A percentile compares a stretch with the other conserved stretches of the same genome.
Evolutionary conservation across 2,329 filamentous ascomycete genomes (phyloP).

Genomic region (Dryadomyces sulphureus): DNA sequence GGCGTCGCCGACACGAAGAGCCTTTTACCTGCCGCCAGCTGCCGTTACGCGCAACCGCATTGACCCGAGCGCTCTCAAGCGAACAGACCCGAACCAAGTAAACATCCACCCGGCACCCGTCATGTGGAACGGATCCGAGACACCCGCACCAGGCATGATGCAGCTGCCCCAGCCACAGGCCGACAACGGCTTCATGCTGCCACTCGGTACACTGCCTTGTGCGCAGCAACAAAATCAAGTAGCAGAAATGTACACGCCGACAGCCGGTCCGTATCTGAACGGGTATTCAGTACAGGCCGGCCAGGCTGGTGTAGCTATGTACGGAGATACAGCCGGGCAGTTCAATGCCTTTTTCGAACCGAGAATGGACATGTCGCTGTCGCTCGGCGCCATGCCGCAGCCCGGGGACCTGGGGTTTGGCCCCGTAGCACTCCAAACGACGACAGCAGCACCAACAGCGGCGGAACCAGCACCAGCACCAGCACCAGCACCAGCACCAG

Average conservation of each 20-base stretch:
- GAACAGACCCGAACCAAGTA: conserved; percentile 26
- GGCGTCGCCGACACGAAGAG: conserved; percentile 21
- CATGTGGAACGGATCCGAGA: background rate
- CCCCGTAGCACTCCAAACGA: background rate
- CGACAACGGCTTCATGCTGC: conserved; percentile 3
- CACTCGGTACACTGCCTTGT: background rate
- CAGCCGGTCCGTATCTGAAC: background rate
- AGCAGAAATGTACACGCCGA: conserved; percentile 1
- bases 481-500: too few relatives aligned
- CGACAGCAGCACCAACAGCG: background rate
- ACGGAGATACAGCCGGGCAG: background rate
- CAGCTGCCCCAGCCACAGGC: background rate
- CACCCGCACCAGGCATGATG: background rate
- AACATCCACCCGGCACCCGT: conserved; percentile 4
- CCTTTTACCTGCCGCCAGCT: conserved; percentile 19
- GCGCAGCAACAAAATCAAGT: background rate
- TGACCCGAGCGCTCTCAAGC: conserved; percentile 30
- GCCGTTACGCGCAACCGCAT: conserved; percentile 23
- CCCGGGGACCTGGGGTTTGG: conserved; percentile 1
- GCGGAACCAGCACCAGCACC: too few relatives aligned
- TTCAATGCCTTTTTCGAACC: conserved; percentile 1
- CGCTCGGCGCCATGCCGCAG: background rate
- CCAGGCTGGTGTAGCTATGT: conserved; percentile 1
- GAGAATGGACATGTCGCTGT: background rate
- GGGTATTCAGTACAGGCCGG: conserved; percentile 1